Conservation (phyloP, 176 grass and related monocot species). For the Cymbopogon citratus region DNA sequence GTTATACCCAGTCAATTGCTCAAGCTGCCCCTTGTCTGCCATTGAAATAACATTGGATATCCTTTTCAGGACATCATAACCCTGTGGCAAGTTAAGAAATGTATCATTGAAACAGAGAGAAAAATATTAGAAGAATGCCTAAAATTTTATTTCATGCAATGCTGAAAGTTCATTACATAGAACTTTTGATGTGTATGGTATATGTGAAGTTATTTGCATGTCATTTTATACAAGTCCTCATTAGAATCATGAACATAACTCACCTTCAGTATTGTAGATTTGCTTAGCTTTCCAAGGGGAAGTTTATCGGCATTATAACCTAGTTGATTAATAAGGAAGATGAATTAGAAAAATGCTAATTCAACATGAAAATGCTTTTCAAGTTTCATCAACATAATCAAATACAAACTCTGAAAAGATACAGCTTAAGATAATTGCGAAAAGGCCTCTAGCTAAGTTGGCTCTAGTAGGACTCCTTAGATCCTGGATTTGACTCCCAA, state of each 20-base stretch:
- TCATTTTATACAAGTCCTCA: not conserved
- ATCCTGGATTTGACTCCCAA: no score
- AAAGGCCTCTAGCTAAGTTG: no score
- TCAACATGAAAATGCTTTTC: slow-evolving; percentile 1
- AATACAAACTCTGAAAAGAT: no score
- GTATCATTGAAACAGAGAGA: slow-evolving; percentile 9
- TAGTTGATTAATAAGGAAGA: slow-evolving; percentile 30
- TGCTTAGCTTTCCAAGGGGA: slow-evolving; percentile 93
- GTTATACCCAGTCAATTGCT: slow-evolving; percentile 83
- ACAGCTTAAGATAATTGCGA: no score
- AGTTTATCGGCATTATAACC: slow-evolving; percentile 97
- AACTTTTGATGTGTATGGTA: not conserved
- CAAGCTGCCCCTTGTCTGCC: slow-evolving; percentile 57
- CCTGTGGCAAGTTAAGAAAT: slow-evolving; percentile 18
- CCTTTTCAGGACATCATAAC: slow-evolving; percentile 83
- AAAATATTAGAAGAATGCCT: not conserved
- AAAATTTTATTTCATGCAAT: not conserved
- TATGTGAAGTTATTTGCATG: not conserved
- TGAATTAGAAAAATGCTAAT: slow-evolving; percentile 28
- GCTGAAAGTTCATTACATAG: not conserved
- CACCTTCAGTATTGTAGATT: slow-evolving; percentile 93
- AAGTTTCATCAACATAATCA: not conserved
- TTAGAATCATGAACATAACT: slow-evolving; percentile 21
- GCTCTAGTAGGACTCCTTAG: no score
- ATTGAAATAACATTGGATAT: slow-evolving; percentile 76